Evolutionary conservation across 106 monocot genomes (phyloP).

Genomic region (Acorus gramineus): DNA sequence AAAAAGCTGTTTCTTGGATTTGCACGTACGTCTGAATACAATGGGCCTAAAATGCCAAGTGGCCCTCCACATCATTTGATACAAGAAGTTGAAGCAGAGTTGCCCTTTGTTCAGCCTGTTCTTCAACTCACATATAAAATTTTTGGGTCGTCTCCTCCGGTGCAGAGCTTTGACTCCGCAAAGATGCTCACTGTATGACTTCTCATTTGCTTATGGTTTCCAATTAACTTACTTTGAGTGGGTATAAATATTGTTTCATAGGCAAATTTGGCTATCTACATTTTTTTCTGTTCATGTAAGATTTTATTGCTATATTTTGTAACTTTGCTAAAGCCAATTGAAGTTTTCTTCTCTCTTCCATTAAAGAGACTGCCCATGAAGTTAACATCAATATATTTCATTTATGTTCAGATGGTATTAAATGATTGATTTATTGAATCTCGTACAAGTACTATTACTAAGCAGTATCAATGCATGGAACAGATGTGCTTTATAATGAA

Average conservation of each 20-base stretch:
- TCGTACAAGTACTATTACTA: too few species aligned
- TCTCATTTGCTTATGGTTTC: not conserved
- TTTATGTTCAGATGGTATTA: too few species aligned
- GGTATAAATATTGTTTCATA: not conserved
- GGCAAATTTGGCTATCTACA: not conserved
- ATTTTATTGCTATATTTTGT: too few species aligned
- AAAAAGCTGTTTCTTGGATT: slow-evolving; percentile 77
- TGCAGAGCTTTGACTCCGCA: slow-evolving; percentile 85
- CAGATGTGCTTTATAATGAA: too few species aligned
- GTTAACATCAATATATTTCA: too few species aligned
- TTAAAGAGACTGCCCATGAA: too few species aligned
- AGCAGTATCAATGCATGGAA: too few species aligned
- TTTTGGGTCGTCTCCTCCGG: slow-evolving; percentile 91
- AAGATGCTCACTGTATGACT: slow-evolving; percentile 90
- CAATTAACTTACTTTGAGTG: not conserved
- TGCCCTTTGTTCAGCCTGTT: slow-evolving; percentile 29
- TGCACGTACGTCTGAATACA: slow-evolving; percentile 83
- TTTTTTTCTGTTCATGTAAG: not conserved
- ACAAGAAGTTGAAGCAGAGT: slow-evolving; percentile 52
- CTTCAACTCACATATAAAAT: slow-evolving; percentile 64
- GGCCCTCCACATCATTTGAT: slow-evolving; percentile 55
- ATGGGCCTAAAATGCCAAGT: slow-evolving; percentile 64
- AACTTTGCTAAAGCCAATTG: too few species aligned
- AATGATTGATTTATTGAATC: too few species aligned
- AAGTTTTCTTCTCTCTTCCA: too few species aligned